Base-by-base conservation (phyloP, 2,329 filamentous ascomycete genomes). In the Esteya vermicola region DNA sequence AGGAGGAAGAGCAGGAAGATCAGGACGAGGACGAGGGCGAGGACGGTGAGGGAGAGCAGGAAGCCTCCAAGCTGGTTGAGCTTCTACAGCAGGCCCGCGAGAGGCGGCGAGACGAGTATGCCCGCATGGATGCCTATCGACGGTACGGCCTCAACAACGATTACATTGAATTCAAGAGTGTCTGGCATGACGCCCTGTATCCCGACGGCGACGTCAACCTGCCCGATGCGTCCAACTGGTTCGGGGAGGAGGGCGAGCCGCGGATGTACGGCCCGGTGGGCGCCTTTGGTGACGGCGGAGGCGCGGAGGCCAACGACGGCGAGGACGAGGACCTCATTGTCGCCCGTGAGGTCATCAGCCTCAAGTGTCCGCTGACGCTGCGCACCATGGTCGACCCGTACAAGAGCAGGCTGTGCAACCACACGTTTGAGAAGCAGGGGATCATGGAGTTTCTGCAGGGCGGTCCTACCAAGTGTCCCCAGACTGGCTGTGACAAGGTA, bases 251-350 rank as follows among this genome's bases (percentile, higher is more conserved):
- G 27, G 68, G 65, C 4, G 50, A 59, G 30, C 66, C 68, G 4
- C 33, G 18, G 8, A 18, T n/a, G 7, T 43, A 41, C 30, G 43
- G 42, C 3, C 43, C 43, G 4, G 49, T n/a, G n/a, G n/a, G n/a
- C n/a, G n/a, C n/a, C n/a, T n/a, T n/a, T n/a, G n/a, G n/a, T n/a
- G n/a, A n/a, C n/a, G n/a, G 46, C 1, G 57, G 49, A 1, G 59
- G 50, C 1, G 58, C 48, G 4, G 64, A 57, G 3, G 65, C 68
- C 2, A 74, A 72, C 6, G 67, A 68, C 14, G 78, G 81, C 40
- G 78, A 69, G 14, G 78, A 82, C 40, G 79, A 82, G 18, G 82
- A 88, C 32, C 64, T 88, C 20, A 69, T 78, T 2, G 69, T 88
- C 23, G 68, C 72, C 22, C 65, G 72, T 36, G 75, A 77, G 45